Evolutionary conservation across 768 basidiomycete species (phyloP), one percentile per base, ranked within the genome.

Genomic region (Hygrophorus russula): DNA sequence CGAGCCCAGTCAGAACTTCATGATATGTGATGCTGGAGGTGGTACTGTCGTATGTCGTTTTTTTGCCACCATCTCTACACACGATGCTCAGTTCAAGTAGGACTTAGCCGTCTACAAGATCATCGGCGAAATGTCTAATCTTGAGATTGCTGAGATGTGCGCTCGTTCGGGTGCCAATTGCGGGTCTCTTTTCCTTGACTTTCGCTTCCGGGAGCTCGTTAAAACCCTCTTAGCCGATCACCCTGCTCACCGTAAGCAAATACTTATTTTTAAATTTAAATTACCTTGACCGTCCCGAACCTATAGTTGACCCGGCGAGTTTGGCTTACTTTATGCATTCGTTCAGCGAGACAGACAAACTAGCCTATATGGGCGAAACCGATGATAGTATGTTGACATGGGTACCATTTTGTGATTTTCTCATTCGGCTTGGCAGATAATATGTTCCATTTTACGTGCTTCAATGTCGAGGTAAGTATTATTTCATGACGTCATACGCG

Each of bases 91-190:
- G 20, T 17, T 24, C 13, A 17, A n/a, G 29, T 39, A 32, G 36
- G 63, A 66, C 39, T 49, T 65, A 1, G 79, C 79, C 15, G 71
- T 77, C 15, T 81, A 81, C 62, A 80, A 81, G 71, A 83, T 92
- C 39, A 84, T 84, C 42, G 90, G 88, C 4, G 74, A 85, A 50
- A 69, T 86, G 59, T 67, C 78, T 9, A 76, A 78, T 54, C 73
- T 92, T n/a, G 88, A 92, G 59, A 90, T 93, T 47, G 89, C 88
- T 36, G 90, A 93, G 63, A 82, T 92, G 64, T 85, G 83, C 48
- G 87, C 87, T 11, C 71, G 88, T 42, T 87, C 84, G 37, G 89
- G 90, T 2, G 82, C 85, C 5, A 91, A 85, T 55, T 89, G 86
- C 53, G 90, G 89, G 11, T 84, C 82, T 49, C 66, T 93, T 39